Evolutionary conservation across 176 grass and related monocot genomes (phyloP).

Genomic region (Zea luxurians): DNA sequence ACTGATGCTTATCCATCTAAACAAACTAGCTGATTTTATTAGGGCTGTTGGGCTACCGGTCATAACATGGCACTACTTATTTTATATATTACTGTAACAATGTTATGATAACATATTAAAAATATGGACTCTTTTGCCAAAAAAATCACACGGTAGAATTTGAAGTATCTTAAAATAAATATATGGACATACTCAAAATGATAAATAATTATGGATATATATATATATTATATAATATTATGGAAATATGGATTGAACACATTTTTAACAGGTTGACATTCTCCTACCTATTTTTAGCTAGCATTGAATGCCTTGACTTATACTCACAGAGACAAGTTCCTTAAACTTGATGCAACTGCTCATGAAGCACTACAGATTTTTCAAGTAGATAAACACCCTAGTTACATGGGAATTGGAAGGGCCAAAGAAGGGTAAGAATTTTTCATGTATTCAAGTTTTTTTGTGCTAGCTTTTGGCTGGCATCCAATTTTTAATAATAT

Average conservation of each 20-base stretch:
- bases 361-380: conserved; percentile 95
- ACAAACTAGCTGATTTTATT: too few relatives aligned
- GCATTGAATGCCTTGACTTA: conserved; percentile 58
- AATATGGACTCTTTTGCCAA: too few relatives aligned
- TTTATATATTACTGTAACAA: too few relatives aligned
- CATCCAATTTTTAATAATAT: conserved; percentile 34
- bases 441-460: conserved; percentile 18
- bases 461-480: conserved; percentile 30
- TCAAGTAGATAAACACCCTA: conserved; percentile 96
- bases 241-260: background rate
- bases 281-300: background rate
- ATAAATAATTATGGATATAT: too few relatives aligned
- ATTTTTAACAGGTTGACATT: conserved; percentile 2
- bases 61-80: too few relatives aligned
- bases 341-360: conserved; percentile 93
- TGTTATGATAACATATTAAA: too few relatives aligned
- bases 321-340: conserved; percentile 75
- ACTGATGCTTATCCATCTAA: too few relatives aligned
- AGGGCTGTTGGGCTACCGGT: too few relatives aligned
- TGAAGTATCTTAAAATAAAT: too few relatives aligned
- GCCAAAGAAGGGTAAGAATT: conserved; percentile 87
- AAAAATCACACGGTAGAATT: too few relatives aligned
- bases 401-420: conserved; percentile 96
- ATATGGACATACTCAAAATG: too few relatives aligned
- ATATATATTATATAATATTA: background rate